Evolutionary conservation across 2,329 filamentous ascomycete species (phyloP).

Genomic region (Fusarium verticillioides): DNA sequence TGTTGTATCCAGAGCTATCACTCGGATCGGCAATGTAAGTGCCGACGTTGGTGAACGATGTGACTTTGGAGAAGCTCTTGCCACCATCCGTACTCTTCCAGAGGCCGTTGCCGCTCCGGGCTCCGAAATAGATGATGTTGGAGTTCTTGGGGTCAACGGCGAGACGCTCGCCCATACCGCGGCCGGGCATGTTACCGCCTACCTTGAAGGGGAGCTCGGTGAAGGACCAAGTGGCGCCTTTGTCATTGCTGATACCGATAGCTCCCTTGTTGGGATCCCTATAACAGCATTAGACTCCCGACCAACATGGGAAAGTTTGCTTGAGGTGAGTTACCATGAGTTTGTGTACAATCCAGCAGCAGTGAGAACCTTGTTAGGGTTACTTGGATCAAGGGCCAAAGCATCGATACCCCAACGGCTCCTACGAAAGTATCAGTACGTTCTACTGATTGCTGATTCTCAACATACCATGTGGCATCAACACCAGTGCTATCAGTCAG

Average conservation of each 20-base stretch:
- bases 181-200: slow-evolving; percentile 70
- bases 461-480: slow-evolving; percentile 20
- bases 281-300: no score
- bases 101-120: slow-evolving; percentile 67
- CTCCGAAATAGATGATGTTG: slow-evolving; percentile 67
- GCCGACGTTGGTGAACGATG: slow-evolving; percentile 62
- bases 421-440: slow-evolving; percentile 45
- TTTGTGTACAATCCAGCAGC: slow-evolving; percentile 70
- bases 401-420: slow-evolving; percentile 68
- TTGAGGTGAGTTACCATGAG: slow-evolving; percentile 49
- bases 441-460: accelerated
- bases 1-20: slow-evolving; percentile 57
- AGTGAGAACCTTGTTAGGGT: slow-evolving; percentile 63
- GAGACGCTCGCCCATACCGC: slow-evolving; percentile 68
- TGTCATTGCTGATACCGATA: slow-evolving; percentile 65
- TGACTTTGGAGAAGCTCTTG: slow-evolving; percentile 63
- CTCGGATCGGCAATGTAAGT: slow-evolving; percentile 59
- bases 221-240: slow-evolving; percentile 62
- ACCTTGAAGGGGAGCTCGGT: slow-evolving; percentile 67
- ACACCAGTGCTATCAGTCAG: slow-evolving; percentile 25
- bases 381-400: slow-evolving; percentile 64
- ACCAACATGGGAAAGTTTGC: no score
- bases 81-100: slow-evolving; percentile 69
- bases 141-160: slow-evolving; percentile 68
- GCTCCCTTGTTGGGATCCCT: slow-evolving; percentile 65